Conservation (phyloP, 208 protist genomes). For the Phytomonas sp. region DNA sequence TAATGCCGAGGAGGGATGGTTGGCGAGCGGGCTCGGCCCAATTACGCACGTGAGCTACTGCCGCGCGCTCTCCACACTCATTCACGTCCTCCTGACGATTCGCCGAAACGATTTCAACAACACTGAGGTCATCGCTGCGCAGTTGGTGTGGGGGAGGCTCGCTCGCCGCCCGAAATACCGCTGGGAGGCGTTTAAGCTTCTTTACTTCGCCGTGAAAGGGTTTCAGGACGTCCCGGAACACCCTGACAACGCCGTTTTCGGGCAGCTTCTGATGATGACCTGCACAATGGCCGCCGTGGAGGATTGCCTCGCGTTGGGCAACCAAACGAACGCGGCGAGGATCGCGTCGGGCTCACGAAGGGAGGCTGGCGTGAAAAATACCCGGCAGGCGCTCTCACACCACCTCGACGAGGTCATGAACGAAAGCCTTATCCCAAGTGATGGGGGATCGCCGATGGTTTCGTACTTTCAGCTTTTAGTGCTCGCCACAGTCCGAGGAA, state of each 20-base stretch:
- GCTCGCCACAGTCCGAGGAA: slow-evolving; percentile 50
- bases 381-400: too few relatives aligned
- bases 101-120: slow-evolving; percentile 42
- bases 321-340: slow-evolving; percentile 11
- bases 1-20: slow-evolving; percentile 30
- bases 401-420: too few relatives aligned
- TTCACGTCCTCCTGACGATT: slow-evolving; percentile 26
- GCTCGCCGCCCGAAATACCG: slow-evolving; percentile 38
- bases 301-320: slow-evolving; percentile 17
- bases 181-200: slow-evolving; percentile 25
- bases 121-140: slow-evolving; percentile 27
- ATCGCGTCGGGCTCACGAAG: too few relatives aligned
- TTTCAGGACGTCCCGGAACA: too few relatives aligned
- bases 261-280: slow-evolving; percentile 34
- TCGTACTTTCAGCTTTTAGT: slow-evolving; percentile 66
- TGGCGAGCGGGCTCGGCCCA: slow-evolving; percentile 35
- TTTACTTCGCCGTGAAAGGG: slow-evolving; percentile 23
- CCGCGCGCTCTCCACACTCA: slow-evolving; percentile 20
- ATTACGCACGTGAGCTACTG: slow-evolving; percentile 44
- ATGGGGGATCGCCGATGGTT: slow-evolving; percentile 16
- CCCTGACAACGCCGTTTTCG: too few relatives aligned
- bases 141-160: slow-evolving; percentile 36
- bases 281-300: slow-evolving; percentile 27
- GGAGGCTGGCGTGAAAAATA: too few relatives aligned
- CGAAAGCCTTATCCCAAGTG: too few relatives aligned